Conservation (phyloP, 257 asterid species). For the Plantago ovata region DNA sequence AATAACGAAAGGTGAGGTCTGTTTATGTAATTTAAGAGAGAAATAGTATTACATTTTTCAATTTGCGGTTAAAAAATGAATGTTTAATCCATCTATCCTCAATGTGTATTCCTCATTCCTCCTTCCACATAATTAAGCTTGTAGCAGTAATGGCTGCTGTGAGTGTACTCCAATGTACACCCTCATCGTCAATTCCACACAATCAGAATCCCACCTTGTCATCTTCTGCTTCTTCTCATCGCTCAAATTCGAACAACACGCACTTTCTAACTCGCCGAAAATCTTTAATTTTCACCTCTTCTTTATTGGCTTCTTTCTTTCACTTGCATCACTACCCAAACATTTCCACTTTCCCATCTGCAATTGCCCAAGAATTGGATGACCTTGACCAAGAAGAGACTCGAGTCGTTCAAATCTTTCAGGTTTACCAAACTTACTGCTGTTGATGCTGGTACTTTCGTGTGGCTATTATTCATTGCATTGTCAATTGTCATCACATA, state of each 20-base stretch:
- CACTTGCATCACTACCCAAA: conserved; percentile 22
- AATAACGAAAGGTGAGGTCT: too few relatives aligned
- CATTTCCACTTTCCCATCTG: conserved; percentile 30
- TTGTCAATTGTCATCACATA: neutral
- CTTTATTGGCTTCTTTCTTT: conserved; percentile 41
- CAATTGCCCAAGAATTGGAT: conserved; percentile 46
- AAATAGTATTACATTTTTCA: too few relatives aligned
- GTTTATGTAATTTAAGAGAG: too few relatives aligned
- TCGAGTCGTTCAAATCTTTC: conserved; percentile 54
- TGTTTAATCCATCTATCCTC: too few relatives aligned
- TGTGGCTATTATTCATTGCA: neutral
- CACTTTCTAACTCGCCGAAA: conserved; percentile 40
- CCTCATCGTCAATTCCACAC: conserved; percentile 26
- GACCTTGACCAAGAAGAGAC: conserved; percentile 51
- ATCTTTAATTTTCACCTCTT: conserved; percentile 46
- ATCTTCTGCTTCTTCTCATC: too few relatives aligned
- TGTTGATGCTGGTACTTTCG: neutral
- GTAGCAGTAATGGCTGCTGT: conserved; percentile 35
- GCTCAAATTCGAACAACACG: conserved; percentile 23
- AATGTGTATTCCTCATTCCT: too few relatives aligned
- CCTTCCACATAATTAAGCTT: neutral
- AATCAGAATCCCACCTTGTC: conserved; percentile 12
- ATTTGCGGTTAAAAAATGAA: too few relatives aligned
- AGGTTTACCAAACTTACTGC: conserved; percentile 32
- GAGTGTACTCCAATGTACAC: conserved; percentile 23